These are phyloP conservation scores for Saccharomycopsis lassenensis DNA, from an alignment of 805 yeast genomes.

Conservation along the genomic window DNA sequence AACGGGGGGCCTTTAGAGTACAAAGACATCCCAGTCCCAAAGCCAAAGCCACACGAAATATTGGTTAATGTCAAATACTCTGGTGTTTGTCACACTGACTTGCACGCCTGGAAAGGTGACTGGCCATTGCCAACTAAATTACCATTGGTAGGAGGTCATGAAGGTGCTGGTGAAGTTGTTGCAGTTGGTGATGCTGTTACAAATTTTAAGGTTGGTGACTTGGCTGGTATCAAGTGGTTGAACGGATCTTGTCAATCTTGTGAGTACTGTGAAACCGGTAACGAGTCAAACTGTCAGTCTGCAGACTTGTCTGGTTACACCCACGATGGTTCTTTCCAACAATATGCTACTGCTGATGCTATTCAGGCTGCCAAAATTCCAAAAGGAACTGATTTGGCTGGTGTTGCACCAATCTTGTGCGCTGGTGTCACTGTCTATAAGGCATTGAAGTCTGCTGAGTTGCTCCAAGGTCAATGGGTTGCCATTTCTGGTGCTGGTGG, in stretches of 20 bases:
- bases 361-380: constrained; percentile 79
- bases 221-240: constrained; percentile 78
- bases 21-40: constrained; percentile 70
- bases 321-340: constrained; percentile 86
- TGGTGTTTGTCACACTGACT: constrained; percentile 67
- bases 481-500: constrained; percentile 74
- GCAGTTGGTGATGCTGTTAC: constrained; percentile 61
- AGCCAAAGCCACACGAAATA: constrained; percentile 52
- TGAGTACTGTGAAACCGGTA: constrained; percentile 58
- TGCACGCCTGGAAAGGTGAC: constrained; percentile 67
- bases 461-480: constrained; percentile 64
- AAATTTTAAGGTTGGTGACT: constrained; percentile 68
- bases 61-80: constrained; percentile 60
- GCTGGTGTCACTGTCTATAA: constrained; percentile 90
- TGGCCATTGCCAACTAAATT: constrained; percentile 53
- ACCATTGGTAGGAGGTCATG: constrained; percentile 82
- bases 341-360: constrained; percentile 83
- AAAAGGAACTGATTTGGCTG: constrained; percentile 60
- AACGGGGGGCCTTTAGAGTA: constrained; percentile 53
- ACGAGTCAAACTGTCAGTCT: constrained; percentile 60
- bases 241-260: constrained; percentile 69
- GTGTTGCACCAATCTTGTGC: constrained; percentile 72
- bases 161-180: constrained; percentile 81
- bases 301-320: constrained; percentile 80
- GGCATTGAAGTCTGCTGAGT: constrained; percentile 71